Evolutionary conservation across 2,329 filamentous ascomycete genomes (phyloP), one percentile per base, ranked within the genome.

Genomic region (Fusarium globosum): DNA sequence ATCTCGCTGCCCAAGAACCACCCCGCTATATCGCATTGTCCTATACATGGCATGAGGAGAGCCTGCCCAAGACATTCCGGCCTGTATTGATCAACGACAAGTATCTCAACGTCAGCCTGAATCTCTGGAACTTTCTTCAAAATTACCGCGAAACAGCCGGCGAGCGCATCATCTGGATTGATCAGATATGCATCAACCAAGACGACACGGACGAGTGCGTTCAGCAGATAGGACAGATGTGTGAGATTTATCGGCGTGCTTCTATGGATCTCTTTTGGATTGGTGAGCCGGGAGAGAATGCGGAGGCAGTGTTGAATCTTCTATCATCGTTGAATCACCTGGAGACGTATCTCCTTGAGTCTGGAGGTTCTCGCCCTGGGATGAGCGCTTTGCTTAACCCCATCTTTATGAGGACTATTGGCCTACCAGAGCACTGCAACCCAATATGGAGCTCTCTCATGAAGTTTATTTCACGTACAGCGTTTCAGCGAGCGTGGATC

Each of bases 161-260:
- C 1, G 35, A 55, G 14, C 51, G 51, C 0, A 41, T 41, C 15
- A 55, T 55, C 4, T 55, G 35, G 51, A 55, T 55, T 7, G 51
- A 55, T 16, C 51, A 41, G 15, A 55, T 39, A n/a, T 55, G 23
- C 26, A 55, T 55, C 5, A 55, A 55, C 7, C 51, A 55, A 41
- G 35, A 41, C 1, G 35, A 55, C 35, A 13, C 3, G 14, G 51
- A 28, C 1, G 35, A 55, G 20, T 41, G 51, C 4, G 15, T 41
- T 21, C 51, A 41, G 35, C 51, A 55, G 2, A 55, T 55, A 18
- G 35, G 35, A 2, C 51, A 39, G 5, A 55, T 55, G 51, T 55
- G 23, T 11, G 7, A 28, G 35, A 55, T 55, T 3, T 55, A 55
- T 1, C 51, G 30, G 15, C 4, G 4, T 18, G 51, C 51, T 18